Evolutionary conservation across 2,329 filamentous ascomycete species (phyloP).

Genomic region (Microcyclosporella mali): DNA sequence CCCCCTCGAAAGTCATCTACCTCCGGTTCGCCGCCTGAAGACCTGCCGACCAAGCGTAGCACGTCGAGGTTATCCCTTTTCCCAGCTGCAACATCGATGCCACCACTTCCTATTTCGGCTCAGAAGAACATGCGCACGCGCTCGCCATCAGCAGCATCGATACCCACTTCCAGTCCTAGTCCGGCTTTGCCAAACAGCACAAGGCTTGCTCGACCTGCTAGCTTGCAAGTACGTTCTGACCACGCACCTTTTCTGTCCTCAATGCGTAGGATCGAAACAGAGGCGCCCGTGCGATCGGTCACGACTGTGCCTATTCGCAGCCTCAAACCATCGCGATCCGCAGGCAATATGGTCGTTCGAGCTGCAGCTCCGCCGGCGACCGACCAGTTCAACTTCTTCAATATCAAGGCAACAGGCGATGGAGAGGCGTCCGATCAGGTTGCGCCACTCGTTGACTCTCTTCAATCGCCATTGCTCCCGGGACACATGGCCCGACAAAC

Average conservation of each 20-base stretch:
- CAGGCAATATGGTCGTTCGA: conserved; percentile 10
- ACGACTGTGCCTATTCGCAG: conserved; percentile 27
- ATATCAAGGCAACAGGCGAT: not conserved
- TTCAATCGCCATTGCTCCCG: conserved; percentile 20
- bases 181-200: conserved; percentile 3
- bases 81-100: conserved; percentile 6
- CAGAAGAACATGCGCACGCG: conserved; percentile 6
- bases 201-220: conserved; percentile 37
- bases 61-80: conserved; percentile 21
- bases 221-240: conserved; percentile 40
- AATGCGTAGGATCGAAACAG: conserved; percentile 25
- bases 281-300: conserved; percentile 13
- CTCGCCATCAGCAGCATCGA: conserved; percentile 11
- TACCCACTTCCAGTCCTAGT: not conserved
- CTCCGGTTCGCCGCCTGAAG: conserved; percentile 1
- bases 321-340: conserved; percentile 26
- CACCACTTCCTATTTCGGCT: not conserved
- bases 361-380: conserved; percentile 1
- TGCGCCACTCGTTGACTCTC: conserved; percentile 8
- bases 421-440: conserved; percentile 16
- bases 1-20: conserved; percentile 5
- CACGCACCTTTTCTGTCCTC: conserved; percentile 39
- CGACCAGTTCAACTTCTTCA: conserved; percentile 7
- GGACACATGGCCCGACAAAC: conserved; percentile 21
- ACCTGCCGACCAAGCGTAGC: not conserved